Evolutionary conservation across 352 stramenopile species (phyloP).

Genomic region (Stephanocyclus meneghinianus): DNA sequence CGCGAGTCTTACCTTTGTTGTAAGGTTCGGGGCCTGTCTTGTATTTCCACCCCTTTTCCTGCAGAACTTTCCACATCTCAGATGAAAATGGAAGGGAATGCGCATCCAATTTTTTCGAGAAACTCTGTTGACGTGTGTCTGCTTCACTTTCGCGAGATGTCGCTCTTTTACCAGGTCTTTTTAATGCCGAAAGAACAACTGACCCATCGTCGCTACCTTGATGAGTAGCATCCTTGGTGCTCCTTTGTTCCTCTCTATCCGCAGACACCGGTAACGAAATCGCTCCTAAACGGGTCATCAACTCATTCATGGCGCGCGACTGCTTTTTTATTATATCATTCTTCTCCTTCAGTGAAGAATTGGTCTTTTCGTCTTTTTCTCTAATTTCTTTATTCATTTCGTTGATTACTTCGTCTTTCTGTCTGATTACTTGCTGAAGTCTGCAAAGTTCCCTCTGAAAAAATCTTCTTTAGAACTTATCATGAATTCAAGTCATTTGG

Average conservation of each 20-base stretch:
- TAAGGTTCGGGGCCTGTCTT: conserved; percentile 41
- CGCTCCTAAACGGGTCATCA: conserved; percentile 7
- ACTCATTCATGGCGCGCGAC: conserved; percentile 14
- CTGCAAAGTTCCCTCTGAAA: conserved; percentile 9
- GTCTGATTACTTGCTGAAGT: conserved; percentile 20
- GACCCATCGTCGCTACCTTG: conserved; percentile 3
- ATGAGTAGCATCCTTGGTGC: not conserved
- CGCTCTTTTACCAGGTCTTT: not conserved
- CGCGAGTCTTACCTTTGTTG: conserved; percentile 38
- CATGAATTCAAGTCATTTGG: too few relatives aligned
- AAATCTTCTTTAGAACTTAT: conserved; percentile 8
- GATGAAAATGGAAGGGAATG: conserved; percentile 11
- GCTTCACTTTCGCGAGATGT: not conserved
- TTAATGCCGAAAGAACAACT: conserved; percentile 7
- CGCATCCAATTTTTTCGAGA: conserved; percentile 5
- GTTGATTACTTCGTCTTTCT: conserved; percentile 34
- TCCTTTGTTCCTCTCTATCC: not conserved
- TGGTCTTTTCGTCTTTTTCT: conserved; percentile 42
- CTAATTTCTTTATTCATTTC: conserved; percentile 23
- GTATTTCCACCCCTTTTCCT: conserved; percentile 36
- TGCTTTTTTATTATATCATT: conserved; percentile 7
- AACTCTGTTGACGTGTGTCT: conserved; percentile 15
- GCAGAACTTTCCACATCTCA: conserved; percentile 43
- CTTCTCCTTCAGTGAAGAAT: conserved; percentile 33
- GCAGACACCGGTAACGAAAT: not conserved